Conservation (phyloP, 805 yeast species). For the Yarrowia deformans region DNA sequence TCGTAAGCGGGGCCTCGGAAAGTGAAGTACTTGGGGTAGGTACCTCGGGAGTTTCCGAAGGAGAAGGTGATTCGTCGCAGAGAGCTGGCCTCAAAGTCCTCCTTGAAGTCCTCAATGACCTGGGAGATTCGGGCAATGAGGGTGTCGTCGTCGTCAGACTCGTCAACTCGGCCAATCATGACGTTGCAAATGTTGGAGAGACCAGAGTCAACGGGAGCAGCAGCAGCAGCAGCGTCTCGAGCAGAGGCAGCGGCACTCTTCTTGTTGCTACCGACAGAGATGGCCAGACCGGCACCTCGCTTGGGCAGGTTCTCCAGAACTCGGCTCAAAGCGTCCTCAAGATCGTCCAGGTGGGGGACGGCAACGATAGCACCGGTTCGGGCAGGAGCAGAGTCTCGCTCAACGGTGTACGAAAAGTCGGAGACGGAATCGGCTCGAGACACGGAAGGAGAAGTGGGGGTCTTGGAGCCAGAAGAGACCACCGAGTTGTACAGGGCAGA, state of each 20-base stretch:
- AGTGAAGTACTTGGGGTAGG: constrained; percentile 94
- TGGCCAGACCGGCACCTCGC: constrained; percentile 51
- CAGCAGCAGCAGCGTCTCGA: constrained; percentile 41
- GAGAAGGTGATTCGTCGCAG: constrained; percentile 94
- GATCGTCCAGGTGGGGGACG: constrained; percentile 83
- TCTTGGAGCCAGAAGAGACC: constrained; percentile 44
- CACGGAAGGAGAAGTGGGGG: constrained; percentile 42
- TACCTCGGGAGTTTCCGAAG: constrained; percentile 80
- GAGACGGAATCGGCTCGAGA: constrained; percentile 87
- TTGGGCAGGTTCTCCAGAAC: constrained; percentile 76
- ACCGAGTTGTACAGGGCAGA: constrained; percentile 76
- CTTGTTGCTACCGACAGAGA: constrained; percentile 47
- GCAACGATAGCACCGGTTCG: constrained; percentile 88
- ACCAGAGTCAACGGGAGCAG: constrained; percentile 45
- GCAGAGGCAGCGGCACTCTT: constrained; percentile 43
- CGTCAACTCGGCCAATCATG: constrained; percentile 75
- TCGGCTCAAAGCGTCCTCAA: constrained; percentile 78
- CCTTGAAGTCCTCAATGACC: constrained; percentile 69
- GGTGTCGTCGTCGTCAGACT: constrained; percentile 73
- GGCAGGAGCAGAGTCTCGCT: constrained; percentile 67
- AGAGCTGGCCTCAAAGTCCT: constrained; percentile 71
- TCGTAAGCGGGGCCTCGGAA: constrained; percentile 85
- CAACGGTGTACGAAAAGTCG: constrained; percentile 85
- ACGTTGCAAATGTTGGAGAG: constrained; percentile 85
- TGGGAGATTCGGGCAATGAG: constrained; percentile 68